Evolutionary conservation across 2,329 filamentous ascomycete species (phyloP), one percentile per base, ranked within the genome.

Genomic region (Cladosporium austrohemisphaericum): DNA sequence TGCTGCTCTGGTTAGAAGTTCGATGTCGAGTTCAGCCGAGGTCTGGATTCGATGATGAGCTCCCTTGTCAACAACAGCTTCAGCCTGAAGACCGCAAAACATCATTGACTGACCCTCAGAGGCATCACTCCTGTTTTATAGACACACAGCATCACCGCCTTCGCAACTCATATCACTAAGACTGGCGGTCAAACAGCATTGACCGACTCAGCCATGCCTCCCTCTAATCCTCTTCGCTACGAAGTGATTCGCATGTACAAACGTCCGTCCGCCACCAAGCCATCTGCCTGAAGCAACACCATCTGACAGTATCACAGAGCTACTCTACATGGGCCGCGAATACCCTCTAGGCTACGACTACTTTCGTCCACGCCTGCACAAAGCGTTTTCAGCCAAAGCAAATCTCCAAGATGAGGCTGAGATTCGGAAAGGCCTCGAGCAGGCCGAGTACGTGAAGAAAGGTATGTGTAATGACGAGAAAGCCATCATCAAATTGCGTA

Each of bases 211-310:
- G 19, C 35, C n/a, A 22, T 37, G 19, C 10, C 19, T 13, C 36
- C 36, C 10, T 10, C 36, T 7, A 47, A 47, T 23, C 44, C 44
- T 31, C 76, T 96, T 22, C 82, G 89, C 48, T 76, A 80, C 52
- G 81, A 93, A 65, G 91, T 95, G 37, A 86, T 95, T 55, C 77
- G 79, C 29, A 81, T 95, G 52, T 96, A 95, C 74, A 96, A 95
- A 82, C 87, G 89, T 88, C 64, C 50, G 32, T 33, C 26, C 26
- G 5, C 25, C 18, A 26, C 22, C 14, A 19, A 36, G 14, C 9
- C 14, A 35, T 18, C 11, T 28, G 18, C 9, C 19, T 5, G 8
- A 32, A n/a, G 5, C 18, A 14, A 31, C 36, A 38, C 22, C 10
- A 13, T 8, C 23, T 50, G 18, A 33, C n/a, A 49, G 1, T 23